Conservation (phyloP, 208 protist genomes). For the Trypanosoma caninum region DNA sequence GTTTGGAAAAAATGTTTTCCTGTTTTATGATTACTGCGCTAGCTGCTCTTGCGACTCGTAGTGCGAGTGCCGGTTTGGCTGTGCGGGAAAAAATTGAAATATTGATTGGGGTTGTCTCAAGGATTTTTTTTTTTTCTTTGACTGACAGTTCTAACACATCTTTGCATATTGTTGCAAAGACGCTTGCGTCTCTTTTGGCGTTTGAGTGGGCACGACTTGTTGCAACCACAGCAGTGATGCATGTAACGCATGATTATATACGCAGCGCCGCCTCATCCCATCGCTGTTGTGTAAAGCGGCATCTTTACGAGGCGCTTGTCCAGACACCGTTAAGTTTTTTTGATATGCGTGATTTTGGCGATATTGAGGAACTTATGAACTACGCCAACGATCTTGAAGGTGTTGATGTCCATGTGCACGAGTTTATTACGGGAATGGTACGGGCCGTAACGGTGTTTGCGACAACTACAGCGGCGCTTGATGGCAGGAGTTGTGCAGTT, state of each 20-base stretch:
- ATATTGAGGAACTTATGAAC: slow-evolving; percentile 71
- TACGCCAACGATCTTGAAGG: slow-evolving; percentile 82
- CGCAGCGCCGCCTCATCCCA: slow-evolving; percentile 34
- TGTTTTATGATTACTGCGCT: slow-evolving; percentile 36
- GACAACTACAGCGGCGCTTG: slow-evolving; percentile 25
- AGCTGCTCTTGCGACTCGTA: slow-evolving; percentile 41
- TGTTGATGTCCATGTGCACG: slow-evolving; percentile 73
- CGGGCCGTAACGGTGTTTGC: slow-evolving; percentile 25
- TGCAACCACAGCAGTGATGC: slow-evolving; percentile 37
- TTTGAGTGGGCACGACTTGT: slow-evolving; percentile 52
- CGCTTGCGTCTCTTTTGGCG: slow-evolving; percentile 32
- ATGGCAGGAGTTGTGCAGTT: slow-evolving; percentile 15
- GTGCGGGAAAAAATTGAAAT: slow-evolving; percentile 33
- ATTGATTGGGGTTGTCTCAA: slow-evolving; percentile 8
- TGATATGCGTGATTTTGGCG: slow-evolving; percentile 49
- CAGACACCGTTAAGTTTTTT: slow-evolving; percentile 61
- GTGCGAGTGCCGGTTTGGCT: slow-evolving; percentile 29
- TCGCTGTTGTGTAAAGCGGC: slow-evolving; percentile 44
- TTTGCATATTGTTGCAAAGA: background rate
- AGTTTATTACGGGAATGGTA: slow-evolving; percentile 33
- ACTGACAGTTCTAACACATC: background rate
- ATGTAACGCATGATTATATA: slow-evolving; percentile 45
- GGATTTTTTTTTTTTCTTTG: slow-evolving; percentile 12
- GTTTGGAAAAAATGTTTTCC: slow-evolving; percentile 29
- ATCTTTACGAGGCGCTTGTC: slow-evolving; percentile 64